These are phyloP conservation scores for Alternaria rosae DNA, from an alignment of 2,329 filamentous ascomycete genomes.

Conservation along the genomic window DNA sequence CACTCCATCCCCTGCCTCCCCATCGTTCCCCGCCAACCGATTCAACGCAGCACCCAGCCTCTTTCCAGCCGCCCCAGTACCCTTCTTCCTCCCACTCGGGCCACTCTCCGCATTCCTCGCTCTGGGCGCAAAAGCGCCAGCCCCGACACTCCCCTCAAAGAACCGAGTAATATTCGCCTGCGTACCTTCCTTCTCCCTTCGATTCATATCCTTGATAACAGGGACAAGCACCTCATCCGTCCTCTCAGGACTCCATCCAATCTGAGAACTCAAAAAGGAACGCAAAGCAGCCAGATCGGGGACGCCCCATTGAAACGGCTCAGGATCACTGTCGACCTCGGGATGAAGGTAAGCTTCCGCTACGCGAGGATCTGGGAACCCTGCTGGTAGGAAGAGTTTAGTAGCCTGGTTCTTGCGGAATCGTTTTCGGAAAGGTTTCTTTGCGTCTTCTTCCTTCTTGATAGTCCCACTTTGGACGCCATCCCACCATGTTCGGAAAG, in stretches of 20 bases:
- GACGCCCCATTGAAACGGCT: slow-evolving; percentile 92
- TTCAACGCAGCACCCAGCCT: slow-evolving; percentile 45
- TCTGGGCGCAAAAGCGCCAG: slow-evolving; percentile 75
- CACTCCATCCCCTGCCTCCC: slow-evolving; percentile 24
- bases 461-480: slow-evolving; percentile 74
- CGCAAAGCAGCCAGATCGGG: slow-evolving; percentile 88
- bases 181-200: slow-evolving; percentile 84
- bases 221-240: slow-evolving; percentile 96
- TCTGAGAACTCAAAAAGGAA: slow-evolving; percentile 85
- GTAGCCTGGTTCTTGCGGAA: slow-evolving; percentile 80
- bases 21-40: slow-evolving; percentile 37
- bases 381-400: slow-evolving; percentile 83
- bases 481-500: slow-evolving; percentile 88
- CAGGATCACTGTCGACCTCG: slow-evolving; percentile 80
- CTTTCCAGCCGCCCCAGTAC: slow-evolving; percentile 40
- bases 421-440: slow-evolving; percentile 77
- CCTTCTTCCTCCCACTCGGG: slow-evolving; percentile 62
- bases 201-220: slow-evolving; percentile 95
- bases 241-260: slow-evolving; percentile 89
- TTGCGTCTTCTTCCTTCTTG: slow-evolving; percentile 63
- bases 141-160: slow-evolving; percentile 78
- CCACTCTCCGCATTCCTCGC: slow-evolving; percentile 61
- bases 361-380: slow-evolving; percentile 81
- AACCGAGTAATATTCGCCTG: slow-evolving; percentile 96
- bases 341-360: slow-evolving; percentile 84